Evolutionary conservation across 2,329 filamentous ascomycete genomes (phyloP), one percentile per base, ranked within the genome.

Genomic region (Xylariaceae sp.): DNA sequence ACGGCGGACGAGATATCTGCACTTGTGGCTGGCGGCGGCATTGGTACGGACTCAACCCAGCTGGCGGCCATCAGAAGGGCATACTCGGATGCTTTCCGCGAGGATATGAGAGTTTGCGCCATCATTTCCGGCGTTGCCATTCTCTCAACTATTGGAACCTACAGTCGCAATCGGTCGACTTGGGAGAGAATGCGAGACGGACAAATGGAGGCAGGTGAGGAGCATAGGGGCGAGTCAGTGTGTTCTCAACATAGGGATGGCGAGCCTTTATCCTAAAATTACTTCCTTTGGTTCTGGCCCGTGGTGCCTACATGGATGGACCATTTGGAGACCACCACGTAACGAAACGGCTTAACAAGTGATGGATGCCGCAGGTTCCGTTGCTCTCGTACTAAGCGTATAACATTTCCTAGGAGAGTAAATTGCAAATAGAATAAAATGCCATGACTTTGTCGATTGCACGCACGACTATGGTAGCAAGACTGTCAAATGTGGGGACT

Each of bases 31-130:
- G 36, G 52, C 44, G 19, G 46, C 44, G 14, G 22, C 22, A 28
- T 31, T 38, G 54, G 44, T 7, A 50, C 75, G 10, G 62, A 65
- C 1, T 43, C 55, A 0, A 49, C 50, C 12, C 67, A 74, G 45
- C 62, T 67, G 22, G 59, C 56, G 4, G 60, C 62, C 1, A 62
- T 78, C 31, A 67, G 70, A 44, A 57, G 60, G 28, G 68, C 71
- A 0, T 79, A 78, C 58, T 66, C 74, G 0, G 63, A 72, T 11
- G 72, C 78, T 2, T 79, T 80, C 56, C 68, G 59, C 6, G 58
- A 69, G 45, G 74, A 76, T 45, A 80, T 81, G 77, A 66, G 68
- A 42, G 68, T 76, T n/a, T 74, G 71, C 38, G 67, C 71, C 1
- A 69, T 69, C 2, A 60, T 80, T 13, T 67, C 74, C 10, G 73